Evolutionary conservation across 1,284 basidiomycete genomes (phyloP).

Genomic region (Irpex sp.): DNA sequence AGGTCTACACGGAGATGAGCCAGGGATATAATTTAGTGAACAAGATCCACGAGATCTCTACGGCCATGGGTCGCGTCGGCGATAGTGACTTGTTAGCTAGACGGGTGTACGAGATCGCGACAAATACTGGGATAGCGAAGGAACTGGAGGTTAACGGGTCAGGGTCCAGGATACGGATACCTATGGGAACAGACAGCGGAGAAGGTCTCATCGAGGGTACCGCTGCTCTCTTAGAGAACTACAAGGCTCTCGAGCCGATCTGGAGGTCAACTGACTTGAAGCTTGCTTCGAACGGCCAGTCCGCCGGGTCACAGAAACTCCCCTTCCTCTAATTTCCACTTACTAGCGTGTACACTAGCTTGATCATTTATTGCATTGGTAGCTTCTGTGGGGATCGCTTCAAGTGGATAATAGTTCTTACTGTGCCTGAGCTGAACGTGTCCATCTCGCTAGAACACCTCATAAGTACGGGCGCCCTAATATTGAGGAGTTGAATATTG

Average conservation of each 20-base stretch:
- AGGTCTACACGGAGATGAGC: slow-evolving; percentile 20
- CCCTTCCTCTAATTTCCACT: too few species aligned
- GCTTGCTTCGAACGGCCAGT: slow-evolving; percentile 4
- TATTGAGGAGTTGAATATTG: too few species aligned
- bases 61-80: slow-evolving; percentile 18
- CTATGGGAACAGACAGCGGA: slow-evolving; percentile 22
- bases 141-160: not conserved
- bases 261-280: slow-evolving; percentile 25
- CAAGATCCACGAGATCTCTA: slow-evolving; percentile 4
- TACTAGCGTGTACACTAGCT: too few species aligned
- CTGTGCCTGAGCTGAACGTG: too few species aligned
- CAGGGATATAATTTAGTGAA: slow-evolving; percentile 16
- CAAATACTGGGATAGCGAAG: slow-evolving; percentile 17
- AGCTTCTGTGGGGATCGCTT: too few species aligned
- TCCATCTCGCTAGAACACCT: too few species aligned
- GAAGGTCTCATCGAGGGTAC: slow-evolving; percentile 15
- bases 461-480: too few species aligned
- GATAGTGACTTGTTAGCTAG: slow-evolving; percentile 16
- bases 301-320: too few species aligned
- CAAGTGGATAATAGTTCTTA: too few species aligned
- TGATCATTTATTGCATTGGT: too few species aligned
- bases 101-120: slow-evolving; percentile 23
- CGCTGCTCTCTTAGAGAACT: slow-evolving; percentile 12
- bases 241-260: slow-evolving; percentile 19
- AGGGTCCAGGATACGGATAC: slow-evolving; percentile 16